Evolutionary conservation across 495 filamentous ascomycete species (phyloP).

Genomic region (Neurospora cerealis): DNA sequence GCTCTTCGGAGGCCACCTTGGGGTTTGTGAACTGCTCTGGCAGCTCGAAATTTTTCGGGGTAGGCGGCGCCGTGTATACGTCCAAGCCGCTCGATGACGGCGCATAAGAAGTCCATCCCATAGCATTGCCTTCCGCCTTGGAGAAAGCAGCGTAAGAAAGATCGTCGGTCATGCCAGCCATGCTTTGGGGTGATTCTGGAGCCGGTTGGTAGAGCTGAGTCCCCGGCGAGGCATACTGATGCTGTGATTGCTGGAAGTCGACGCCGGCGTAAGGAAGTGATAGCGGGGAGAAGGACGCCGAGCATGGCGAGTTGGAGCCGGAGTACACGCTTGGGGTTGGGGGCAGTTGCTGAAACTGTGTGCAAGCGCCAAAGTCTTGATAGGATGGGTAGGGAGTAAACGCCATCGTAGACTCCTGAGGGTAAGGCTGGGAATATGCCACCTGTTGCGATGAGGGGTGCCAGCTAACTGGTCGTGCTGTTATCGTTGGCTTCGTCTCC

Average conservation of each 20-base stretch:
- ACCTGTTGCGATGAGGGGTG: conserved; percentile 45
- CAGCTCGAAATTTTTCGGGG: conserved; percentile 44
- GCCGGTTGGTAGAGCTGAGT: conserved; percentile 1
- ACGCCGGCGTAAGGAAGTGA: conserved; percentile 23
- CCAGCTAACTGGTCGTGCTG: conserved; percentile 59
- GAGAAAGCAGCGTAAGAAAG: conserved; percentile 9
- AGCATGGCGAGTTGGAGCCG: conserved; percentile 35
- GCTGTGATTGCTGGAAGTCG: conserved; percentile 7
- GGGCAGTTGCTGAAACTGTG: conserved; percentile 30
- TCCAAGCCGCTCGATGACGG: conserved; percentile 21
- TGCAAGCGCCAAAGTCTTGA: conserved; percentile 26
- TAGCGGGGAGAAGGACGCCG: conserved; percentile 30
- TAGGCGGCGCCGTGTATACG: conserved; percentile 43
- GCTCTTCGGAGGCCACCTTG: conserved; percentile 31
- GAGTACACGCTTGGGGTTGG: conserved; percentile 33
- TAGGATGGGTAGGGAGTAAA: conserved; percentile 19
- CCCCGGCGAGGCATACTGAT: neutral
- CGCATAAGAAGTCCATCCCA: conserved; percentile 33
- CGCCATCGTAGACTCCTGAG: conserved; percentile 19
- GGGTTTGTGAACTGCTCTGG: conserved; percentile 19
- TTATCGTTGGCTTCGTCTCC: conserved; percentile 19
- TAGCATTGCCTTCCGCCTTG: conserved; percentile 8
- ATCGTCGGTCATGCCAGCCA: conserved; percentile 1
- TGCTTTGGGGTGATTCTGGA: neutral
- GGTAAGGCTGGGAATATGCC: conserved; percentile 15